Base-by-base conservation (phyloP, 129 eudicot genomes). In the Lactuca sativa region DNA sequence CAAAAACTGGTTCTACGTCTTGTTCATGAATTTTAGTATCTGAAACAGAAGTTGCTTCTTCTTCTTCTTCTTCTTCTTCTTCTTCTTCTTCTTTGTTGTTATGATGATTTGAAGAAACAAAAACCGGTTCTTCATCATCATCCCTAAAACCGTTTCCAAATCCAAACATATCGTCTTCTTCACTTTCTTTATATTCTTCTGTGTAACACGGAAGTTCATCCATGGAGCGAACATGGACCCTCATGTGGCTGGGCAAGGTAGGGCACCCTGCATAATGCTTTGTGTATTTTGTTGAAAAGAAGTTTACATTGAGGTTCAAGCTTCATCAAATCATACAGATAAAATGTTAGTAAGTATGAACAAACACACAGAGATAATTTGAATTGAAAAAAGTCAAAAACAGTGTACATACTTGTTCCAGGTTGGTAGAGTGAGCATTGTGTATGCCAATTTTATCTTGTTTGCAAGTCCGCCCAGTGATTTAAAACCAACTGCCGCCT, bases 121-220 rank as follows among this genome's bases (percentile, higher is more conserved):
- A 51, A 49, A 69, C 76, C n/a, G 74, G 58, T 37, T 67, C 72
- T 61, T 61, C 66, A 9, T 77, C 83, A 47, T 66, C 74, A 13
- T 74, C 82, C 61, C 60, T 68, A 6, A 51, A 74, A 51, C 60
- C 81, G 58, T 62, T 69, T 69, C 51, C 75, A 43, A 58, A 72
- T 30, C 49, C 36, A 53, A 74, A 36, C 47, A 69, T 55, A 58
- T 57, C 79, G 14, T 55, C 70, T 48, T 55, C 70, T 48, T 62
- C 75, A 7, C 18, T 56, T 6, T 59, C 64, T 36, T 59, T 36
- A 11, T 18, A 51, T 30, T 64, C 75, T 61, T 61, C 70, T 51
- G 84, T 77, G 62, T 93, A 84, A 75, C 92, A 89, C 6, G 95
- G 95, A 68, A 93, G 87, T 48, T 93, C 92, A 64, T 93, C 95